These are phyloP conservation scores for Boechera stricta DNA, from an alignment of 345 rosid genomes.

Conservation along the genomic window DNA sequence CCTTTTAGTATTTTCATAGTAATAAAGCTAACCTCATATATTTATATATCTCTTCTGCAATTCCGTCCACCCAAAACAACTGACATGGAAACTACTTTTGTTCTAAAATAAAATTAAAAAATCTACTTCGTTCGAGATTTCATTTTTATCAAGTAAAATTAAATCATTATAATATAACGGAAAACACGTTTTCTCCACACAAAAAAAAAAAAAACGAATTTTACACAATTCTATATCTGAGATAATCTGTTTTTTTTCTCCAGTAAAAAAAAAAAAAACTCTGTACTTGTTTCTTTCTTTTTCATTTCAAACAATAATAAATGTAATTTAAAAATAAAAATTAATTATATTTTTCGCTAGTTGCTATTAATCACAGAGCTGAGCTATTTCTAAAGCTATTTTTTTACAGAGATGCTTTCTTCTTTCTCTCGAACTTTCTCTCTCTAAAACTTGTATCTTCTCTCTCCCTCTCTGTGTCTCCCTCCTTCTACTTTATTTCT, in stretches of 20 bases:
- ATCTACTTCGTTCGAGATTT: neutral
- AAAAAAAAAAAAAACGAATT: neutral
- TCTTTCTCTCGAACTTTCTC: slow-evolving; percentile 41
- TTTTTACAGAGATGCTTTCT: slow-evolving; percentile 44
- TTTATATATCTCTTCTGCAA: slow-evolving; percentile 18
- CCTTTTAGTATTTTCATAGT: neutral
- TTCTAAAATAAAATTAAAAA: neutral
- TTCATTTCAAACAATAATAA: neutral
- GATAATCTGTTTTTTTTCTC: neutral
- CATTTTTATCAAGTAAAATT: neutral
- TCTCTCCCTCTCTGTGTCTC: slow-evolving; percentile 28
- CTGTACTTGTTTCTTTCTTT: neutral
- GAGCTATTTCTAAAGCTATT: slow-evolving; percentile 40
- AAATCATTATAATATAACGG: neutral
- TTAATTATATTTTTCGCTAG: neutral
- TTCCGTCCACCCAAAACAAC: slow-evolving; percentile 45
- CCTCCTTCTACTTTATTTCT: neutral
- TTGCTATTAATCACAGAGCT: slow-evolving; percentile 44
- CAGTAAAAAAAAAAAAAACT: neutral
- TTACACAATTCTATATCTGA: neutral
- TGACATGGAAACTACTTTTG: slow-evolving; percentile 42
- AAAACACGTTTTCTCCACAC: slow-evolving; percentile 25
- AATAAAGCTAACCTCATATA: slow-evolving; percentile 25
- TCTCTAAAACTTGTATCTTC: slow-evolving; percentile 26
- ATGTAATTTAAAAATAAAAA: neutral